A percentile compares a stretch with the other conserved stretches of the same genome.
These are phyloP conservation scores for Acer negundo DNA, from an alignment of 345 rosid species.

Conservation along the genomic window DNA sequence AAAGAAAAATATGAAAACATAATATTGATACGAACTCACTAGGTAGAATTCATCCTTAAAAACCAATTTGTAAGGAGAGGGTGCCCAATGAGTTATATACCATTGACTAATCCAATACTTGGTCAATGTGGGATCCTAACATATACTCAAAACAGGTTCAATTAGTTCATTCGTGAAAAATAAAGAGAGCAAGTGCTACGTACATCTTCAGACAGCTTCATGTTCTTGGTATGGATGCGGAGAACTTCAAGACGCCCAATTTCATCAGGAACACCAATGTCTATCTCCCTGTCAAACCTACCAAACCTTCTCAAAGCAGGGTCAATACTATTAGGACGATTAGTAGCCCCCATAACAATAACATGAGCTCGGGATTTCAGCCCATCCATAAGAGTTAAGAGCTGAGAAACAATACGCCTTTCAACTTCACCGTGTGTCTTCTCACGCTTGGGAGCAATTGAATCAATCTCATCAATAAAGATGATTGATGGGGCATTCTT, in stretches of 20 bases:
- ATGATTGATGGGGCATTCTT: constrained; percentile 65
- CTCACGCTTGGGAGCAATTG: constrained; percentile 72
- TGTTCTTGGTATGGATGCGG: constrained; percentile 55
- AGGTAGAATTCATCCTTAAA: too few relatives aligned
- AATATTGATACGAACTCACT: too few relatives aligned
- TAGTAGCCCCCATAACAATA: constrained; percentile 53
- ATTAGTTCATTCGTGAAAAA: neutral
- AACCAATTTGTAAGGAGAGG: too few relatives aligned
- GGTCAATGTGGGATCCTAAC: too few relatives aligned
- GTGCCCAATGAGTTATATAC: too few relatives aligned
- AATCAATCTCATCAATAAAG: constrained; percentile 69
- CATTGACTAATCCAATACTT: too few relatives aligned
- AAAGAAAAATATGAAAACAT: too few relatives aligned
- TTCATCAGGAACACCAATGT: constrained; percentile 55
- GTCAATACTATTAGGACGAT: constrained; percentile 50
- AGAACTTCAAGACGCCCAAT: constrained; percentile 56
- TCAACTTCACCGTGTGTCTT: constrained; percentile 74
- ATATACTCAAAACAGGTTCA: neutral
- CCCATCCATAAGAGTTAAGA: constrained; percentile 57
- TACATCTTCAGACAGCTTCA: constrained; percentile 54
- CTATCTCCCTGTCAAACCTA: constrained; percentile 54
- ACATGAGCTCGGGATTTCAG: constrained; percentile 53
- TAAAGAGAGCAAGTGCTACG: constrained; percentile 9
- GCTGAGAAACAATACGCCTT: constrained; percentile 64
- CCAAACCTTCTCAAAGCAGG: constrained; percentile 57